Base-by-base conservation (phyloP, 148 eudicot species). In the Camellia sinensis region DNA sequence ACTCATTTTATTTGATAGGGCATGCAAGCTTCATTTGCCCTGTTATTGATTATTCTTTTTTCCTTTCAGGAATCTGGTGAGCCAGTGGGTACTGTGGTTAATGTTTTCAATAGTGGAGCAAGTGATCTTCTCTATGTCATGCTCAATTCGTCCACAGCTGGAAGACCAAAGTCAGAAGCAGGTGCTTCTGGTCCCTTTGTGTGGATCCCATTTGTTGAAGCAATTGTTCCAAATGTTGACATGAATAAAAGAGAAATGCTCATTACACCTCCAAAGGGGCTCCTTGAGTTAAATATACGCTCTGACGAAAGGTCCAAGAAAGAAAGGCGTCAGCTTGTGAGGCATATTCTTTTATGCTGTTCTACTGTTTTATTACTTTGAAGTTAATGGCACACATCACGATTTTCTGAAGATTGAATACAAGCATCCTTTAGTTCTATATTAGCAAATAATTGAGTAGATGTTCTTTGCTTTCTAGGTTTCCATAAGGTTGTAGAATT, bases 141-240 rank as follows among this genome's bases (percentile, higher is more conserved):
- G 89, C 94, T 93, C 79, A 79, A 87, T 82, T 83, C 88, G 75
- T 81, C 88, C 78, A 65, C 44, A 15, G 87, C 76, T 82, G 85
- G 77, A 80, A 85, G 80, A n/a, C 80, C 64, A 17, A 68, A 89
- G 70, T 48, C 74, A 7, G 90, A 80, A 61, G 79, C 18, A 73
- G 81, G 69, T 84, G 84, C 78, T 71, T 84, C 93, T 43, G 92
- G 87, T 76, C 92, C 87, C 46, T 88, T 93, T 62, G 94, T 89
- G 82, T 95, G 94, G 94, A 87, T 95, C 74, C 99, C 99, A 48
- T 95, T 95, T 89, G 99, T 90, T 77, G 93, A 91, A 90, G 94
- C 97, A 80, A 93, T 95, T 85, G 97, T 95, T 79, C 97, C 99
- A n/a, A 81, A 84, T 79, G 91, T 95, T 80, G 97, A 95, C 80